Conservation (phyloP, 352 stramenopile species). For the Phytophthora litchii region DNA sequence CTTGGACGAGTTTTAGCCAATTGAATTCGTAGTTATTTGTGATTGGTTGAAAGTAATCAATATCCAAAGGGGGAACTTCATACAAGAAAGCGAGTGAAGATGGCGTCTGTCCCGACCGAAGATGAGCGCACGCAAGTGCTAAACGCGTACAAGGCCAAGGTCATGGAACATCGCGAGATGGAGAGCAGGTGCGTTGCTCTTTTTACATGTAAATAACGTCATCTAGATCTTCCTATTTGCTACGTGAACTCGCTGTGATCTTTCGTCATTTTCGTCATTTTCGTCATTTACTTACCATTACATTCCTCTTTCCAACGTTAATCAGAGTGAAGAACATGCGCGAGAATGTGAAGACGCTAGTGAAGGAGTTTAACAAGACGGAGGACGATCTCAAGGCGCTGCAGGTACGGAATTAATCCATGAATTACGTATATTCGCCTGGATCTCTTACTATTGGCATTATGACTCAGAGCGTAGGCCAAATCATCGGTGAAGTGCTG, state of each 20-base stretch:
- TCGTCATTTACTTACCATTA: slow-evolving; percentile 5
- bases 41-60: slow-evolving; percentile 22
- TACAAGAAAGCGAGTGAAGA: slow-evolving; percentile 29
- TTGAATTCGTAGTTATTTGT: neutral
- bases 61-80: slow-evolving; percentile 31
- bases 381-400: slow-evolving; percentile 98
- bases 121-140: slow-evolving; percentile 94
- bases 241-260: slow-evolving; percentile 13
- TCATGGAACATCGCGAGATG: slow-evolving; percentile 96
- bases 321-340: slow-evolving; percentile 96
- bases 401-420: slow-evolving; percentile 46
- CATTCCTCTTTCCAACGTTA: slow-evolving; percentile 1
- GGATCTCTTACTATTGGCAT: slow-evolving; percentile 8
- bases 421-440: neutral
- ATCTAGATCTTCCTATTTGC: slow-evolving; percentile 1
- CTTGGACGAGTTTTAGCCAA: slow-evolving; percentile 23
- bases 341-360: slow-evolving; percentile 95
- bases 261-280: slow-evolving; percentile 18
- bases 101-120: slow-evolving; percentile 70
- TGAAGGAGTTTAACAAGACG: slow-evolving; percentile 98
- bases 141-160: slow-evolving; percentile 95
- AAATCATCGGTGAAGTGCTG: slow-evolving; percentile 99
- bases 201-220: neutral
- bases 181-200: slow-evolving; percentile 86
- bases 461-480: slow-evolving; percentile 92